These are phyloP conservation scores for Cyberlindnera euphorbiae DNA, from an alignment of 805 yeast species.

Conservation along the genomic window DNA sequence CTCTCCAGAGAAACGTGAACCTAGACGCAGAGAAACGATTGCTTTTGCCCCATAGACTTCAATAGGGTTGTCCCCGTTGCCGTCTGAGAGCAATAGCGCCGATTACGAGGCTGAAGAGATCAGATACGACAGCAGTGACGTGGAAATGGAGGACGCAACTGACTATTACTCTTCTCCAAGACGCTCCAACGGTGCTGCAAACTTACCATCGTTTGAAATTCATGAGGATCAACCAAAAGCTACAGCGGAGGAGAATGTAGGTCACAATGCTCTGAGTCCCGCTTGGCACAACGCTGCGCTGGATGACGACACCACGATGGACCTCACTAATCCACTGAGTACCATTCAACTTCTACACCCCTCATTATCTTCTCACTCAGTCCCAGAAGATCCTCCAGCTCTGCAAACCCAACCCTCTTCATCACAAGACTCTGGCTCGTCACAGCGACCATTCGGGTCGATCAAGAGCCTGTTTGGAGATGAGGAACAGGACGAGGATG, in stretches of 20 bases:
- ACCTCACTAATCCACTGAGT: constrained; percentile 25
- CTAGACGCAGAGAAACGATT: constrained; percentile 26
- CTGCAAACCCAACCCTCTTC: constrained; percentile 1
- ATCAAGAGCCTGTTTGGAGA: constrained; percentile 24
- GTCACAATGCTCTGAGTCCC: constrained; percentile 20
- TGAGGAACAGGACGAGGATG: constrained; percentile 17
- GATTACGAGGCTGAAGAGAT: constrained; percentile 18
- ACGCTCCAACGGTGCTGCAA: too few species aligned
- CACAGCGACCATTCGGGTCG: constrained; percentile 23
- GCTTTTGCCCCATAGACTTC: constrained; percentile 20
- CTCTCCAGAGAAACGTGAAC: constrained; percentile 16
- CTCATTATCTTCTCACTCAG: constrained; percentile 3
- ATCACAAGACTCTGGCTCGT: constrained; percentile 4
- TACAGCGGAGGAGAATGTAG: constrained; percentile 9
- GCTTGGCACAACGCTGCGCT: constrained; percentile 5
- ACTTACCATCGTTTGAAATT: constrained; percentile 13
- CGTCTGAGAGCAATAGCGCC: constrained; percentile 1
- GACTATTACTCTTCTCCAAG: constrained; percentile 22
- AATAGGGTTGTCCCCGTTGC: constrained; percentile 7
- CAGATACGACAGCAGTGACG: constrained; percentile 24
- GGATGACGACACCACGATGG: constrained; percentile 17
- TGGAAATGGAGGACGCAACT: constrained; percentile 25
- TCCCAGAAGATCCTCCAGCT: not conserved
- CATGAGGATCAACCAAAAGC: too few species aligned
- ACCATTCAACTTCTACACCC: constrained; percentile 15